Evolutionary conservation across 768 basidiomycete genomes (phyloP), one percentile per base, ranked within the genome.

Genomic region (Amanita pallidorosea): DNA sequence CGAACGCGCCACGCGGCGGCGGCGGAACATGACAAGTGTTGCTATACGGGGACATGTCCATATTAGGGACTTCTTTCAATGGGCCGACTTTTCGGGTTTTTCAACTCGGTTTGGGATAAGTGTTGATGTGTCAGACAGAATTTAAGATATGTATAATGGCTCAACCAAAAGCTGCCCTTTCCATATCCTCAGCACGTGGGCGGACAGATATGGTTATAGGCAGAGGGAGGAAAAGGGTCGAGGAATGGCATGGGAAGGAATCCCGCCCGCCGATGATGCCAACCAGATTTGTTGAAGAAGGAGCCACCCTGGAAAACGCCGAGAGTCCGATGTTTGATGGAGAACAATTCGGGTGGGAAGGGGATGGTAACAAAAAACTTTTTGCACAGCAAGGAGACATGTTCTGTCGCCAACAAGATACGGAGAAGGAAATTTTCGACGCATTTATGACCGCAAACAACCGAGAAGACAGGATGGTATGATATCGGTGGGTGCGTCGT

Each of bases 41-140:
- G 9, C 43, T 45, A 45, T 45, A 23, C n/a, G 27, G 43, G 43
- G 43, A 45, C 25, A 27, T 45, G 43, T n/a, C n/a, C 25, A 29
- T 15, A 27, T 45, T 31, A 7, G n/a, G 27, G n/a, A 3, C 25
- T 17, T 41, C 40, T 20, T 15, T 25, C n/a, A 25, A 29, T 27
- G 27, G n/a, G 17, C 43, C 42, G n/a, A 29, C 0, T 27, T 17
- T 9, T 17, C 13, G 25, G 43, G n/a, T 7, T n/a, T 45, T 5
- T 43, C 31, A 29, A n/a, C n/a, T 31, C 15, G 27, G 29, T 45
- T 45, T 31, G 43, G 23, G n/a, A n/a, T 27, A 29, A 23, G 15
- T 29, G 27, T 29, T 45, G 43, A 45, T 43, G 15, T 20, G 43
- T 45, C 43, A n/a, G 43, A 44, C n/a, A 45, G 43, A 45, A 45